Evolutionary conservation across 352 stramenopile genomes (phyloP).

Genomic region (Phytophthora sp.): DNA sequence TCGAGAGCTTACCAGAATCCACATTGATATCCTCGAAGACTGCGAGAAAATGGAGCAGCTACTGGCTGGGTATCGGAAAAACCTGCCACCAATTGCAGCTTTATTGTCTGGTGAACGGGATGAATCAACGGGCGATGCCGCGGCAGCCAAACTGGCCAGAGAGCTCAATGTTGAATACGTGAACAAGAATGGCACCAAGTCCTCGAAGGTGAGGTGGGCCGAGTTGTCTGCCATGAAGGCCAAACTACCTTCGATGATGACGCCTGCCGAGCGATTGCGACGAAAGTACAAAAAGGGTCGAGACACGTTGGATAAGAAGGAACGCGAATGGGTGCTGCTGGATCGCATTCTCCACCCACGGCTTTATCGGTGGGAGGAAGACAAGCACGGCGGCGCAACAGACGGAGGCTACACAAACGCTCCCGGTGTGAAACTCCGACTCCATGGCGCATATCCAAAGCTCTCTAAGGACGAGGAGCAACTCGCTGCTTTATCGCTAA

Average conservation of each 20-base stretch:
- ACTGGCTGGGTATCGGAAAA: conserved; percentile 54
- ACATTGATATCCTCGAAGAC: conserved; percentile 67
- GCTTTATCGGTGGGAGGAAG: conserved; percentile 75
- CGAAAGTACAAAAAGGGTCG: conserved; percentile 83
- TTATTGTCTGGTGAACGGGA: conserved; percentile 30
- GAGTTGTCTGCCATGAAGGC: conserved; percentile 78
- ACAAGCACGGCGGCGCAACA: conserved; percentile 29
- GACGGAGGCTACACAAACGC: conserved; percentile 25
- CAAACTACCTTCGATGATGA: conserved; percentile 82
- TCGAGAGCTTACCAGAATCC: conserved; percentile 69
- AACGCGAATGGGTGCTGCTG: conserved; percentile 79
- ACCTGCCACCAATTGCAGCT: conserved; percentile 60
- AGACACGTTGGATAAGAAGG: conserved; percentile 68
- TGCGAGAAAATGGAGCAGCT: conserved; percentile 64
- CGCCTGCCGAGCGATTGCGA: conserved; percentile 64
- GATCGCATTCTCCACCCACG: conserved; percentile 72
- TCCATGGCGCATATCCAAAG: conserved; percentile 53
- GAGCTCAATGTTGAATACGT: conserved; percentile 75
- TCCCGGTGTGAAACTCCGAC: conserved; percentile 33
- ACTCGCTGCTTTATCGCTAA: conserved; percentile 58
- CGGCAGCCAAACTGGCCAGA: conserved; percentile 52
- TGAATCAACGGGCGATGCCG: conserved; percentile 38
- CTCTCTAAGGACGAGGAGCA: conserved; percentile 75
- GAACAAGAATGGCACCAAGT: conserved; percentile 46
- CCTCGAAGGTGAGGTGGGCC: conserved; percentile 69